These are phyloP conservation scores for Didymella exigua DNA, from an alignment of 2,329 filamentous ascomycete species.

Conservation along the genomic window DNA sequence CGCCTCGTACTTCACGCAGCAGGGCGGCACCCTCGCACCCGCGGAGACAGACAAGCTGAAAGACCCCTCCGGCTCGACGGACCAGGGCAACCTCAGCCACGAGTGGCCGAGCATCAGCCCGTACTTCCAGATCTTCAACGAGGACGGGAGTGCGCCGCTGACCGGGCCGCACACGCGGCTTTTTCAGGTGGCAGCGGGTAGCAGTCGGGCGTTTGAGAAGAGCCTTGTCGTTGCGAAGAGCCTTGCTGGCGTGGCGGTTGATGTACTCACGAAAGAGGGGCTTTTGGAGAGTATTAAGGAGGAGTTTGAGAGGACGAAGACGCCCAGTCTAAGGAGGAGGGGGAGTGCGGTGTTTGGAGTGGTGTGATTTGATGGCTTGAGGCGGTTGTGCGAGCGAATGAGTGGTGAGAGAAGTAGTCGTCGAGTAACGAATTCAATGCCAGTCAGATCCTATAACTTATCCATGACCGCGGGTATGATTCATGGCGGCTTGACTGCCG, in stretches of 20 bases:
- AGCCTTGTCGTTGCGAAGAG: slow-evolving; percentile 20
- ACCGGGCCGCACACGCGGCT: slow-evolving; percentile 21
- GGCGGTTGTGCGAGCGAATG: neutral
- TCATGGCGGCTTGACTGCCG: too few relatives aligned
- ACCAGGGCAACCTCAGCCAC: slow-evolving; percentile 27
- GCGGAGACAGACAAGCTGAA: slow-evolving; percentile 7
- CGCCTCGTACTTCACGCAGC: slow-evolving; percentile 7
- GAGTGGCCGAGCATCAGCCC: slow-evolving; percentile 23
- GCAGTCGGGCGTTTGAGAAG: slow-evolving; percentile 20
- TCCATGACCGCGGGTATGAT: too few relatives aligned
- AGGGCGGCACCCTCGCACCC: slow-evolving; percentile 1
- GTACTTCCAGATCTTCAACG: slow-evolving; percentile 23
- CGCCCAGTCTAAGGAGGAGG: neutral
- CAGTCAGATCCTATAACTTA: too few relatives aligned
- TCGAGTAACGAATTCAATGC: too few relatives aligned
- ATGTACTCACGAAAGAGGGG: slow-evolving; percentile 18
- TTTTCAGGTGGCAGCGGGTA: slow-evolving; percentile 23
- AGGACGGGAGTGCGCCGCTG: slow-evolving; percentile 16
- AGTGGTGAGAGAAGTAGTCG: neutral
- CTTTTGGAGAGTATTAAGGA: slow-evolving; percentile 18
- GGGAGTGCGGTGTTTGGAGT: neutral
- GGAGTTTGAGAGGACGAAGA: slow-evolving; percentile 14
- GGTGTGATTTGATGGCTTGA: too few relatives aligned
- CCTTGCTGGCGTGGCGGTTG: slow-evolving; percentile 18
- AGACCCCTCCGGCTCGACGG: slow-evolving; percentile 16